Base-by-base conservation (phyloP, 2,329 filamentous ascomycete species). In the Furcasterigmium furcatum region DNA sequence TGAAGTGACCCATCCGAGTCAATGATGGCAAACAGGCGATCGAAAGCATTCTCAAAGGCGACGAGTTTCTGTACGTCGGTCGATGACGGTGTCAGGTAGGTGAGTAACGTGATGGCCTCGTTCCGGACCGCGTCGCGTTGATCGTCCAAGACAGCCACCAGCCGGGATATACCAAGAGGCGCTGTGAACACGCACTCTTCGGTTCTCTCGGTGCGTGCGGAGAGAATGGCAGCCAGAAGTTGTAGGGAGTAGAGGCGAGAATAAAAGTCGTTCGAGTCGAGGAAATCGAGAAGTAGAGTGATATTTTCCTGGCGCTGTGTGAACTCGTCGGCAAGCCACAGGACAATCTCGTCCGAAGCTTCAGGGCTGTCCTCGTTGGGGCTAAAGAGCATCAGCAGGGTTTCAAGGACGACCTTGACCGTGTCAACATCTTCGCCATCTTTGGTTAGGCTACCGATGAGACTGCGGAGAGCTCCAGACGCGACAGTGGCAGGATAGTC, bases 241-340 rank as follows among this genome's bases (percentile, higher is more conserved):
- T 97, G 91, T 22, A 99, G 72, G 5, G 89, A 88, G 67, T 97
- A 97, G 1, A 97, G 79, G 20, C 92, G 85, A 19, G 90, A 88
- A 66, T 95, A 96, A 59, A 96, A 95, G 58, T 96, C 91, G 54
- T 76, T 77, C 13, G 85, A 83, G 54, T 96, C 92, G 53, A 99
- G 78, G 46, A 99, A 87, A 61, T 94, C 87, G 49, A 99, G 80
- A 20, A 99, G 79, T 14, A 94, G 74, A 2, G 89, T 92, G 50
- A 96, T 92, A 65, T 99, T 97, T 69, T 97, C 92, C 80, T 96
- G 91, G 52, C 89, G 85, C 75, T 96, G 91, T 27, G 94, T 96
- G 64, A 99, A 99, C 66, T 97, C 92, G 68, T 99, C 94, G 44
- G 94, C 94, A 48, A 99, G 77, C 91, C 94, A 99, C 22, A 97